Evolutionary conservation across 2,329 filamentous ascomycete genomes (phyloP).

Genomic region (Cyphellophora europaea): DNA sequence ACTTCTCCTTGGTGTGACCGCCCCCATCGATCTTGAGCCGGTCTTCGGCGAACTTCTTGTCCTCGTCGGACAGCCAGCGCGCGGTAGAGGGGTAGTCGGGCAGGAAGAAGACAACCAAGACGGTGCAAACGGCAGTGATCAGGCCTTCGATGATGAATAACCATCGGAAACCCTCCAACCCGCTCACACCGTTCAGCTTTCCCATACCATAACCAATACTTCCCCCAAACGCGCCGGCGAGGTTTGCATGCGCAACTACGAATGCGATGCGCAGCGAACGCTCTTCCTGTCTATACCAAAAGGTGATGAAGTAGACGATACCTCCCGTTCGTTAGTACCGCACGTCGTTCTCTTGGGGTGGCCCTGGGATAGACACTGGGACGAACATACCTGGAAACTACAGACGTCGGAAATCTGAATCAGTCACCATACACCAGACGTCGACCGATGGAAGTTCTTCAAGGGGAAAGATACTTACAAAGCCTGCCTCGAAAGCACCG

Average conservation of each 20-base stretch:
- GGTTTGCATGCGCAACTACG: constrained; percentile 45
- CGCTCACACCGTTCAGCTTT: constrained; percentile 30
- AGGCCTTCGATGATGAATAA: constrained; percentile 35
- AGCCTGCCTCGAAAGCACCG: constrained; percentile 41
- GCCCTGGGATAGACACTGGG: too few species aligned
- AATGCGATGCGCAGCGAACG: constrained; percentile 50
- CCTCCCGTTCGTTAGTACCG: too few species aligned
- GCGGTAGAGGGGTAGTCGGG: constrained; percentile 34
- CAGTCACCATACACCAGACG: too few species aligned
- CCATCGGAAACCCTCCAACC: constrained; percentile 32
- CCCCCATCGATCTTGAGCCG: constrained; percentile 35
- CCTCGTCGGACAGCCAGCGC: constrained; percentile 33
- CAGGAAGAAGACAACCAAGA: constrained; percentile 33
- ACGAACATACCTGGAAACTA: too few species aligned
- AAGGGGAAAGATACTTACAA: constrained; percentile 34
- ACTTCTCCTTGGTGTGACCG: constrained; percentile 12
- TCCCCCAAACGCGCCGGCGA: constrained; percentile 45
- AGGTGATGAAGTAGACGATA: constrained; percentile 48
- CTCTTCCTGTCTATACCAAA: constrained; percentile 52
- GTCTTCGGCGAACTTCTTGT: constrained; percentile 33
- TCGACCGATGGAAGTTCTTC: background rate
- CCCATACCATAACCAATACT: constrained; percentile 22
- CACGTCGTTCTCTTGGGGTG: too few species aligned
- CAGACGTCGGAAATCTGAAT: too few species aligned
- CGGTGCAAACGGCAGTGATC: constrained; percentile 25